Conservation (phyloP, 495 filamentous ascomycete genomes). For the Penicillium alfredii region DNA sequence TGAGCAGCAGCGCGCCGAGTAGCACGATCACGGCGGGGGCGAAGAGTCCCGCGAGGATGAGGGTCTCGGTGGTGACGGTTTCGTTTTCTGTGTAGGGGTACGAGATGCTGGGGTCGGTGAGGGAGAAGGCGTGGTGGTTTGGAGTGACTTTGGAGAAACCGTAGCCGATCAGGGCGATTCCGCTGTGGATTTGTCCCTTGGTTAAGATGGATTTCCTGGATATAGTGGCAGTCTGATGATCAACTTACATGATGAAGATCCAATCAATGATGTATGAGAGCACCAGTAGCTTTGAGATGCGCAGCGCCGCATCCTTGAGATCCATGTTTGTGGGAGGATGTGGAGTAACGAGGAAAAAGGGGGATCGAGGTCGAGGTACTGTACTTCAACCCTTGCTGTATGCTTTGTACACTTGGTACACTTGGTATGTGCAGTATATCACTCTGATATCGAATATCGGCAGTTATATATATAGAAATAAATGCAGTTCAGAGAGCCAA, state of each 20-base stretch:
- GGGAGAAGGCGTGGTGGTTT: constrained; percentile 42
- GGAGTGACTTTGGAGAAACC: constrained; percentile 35
- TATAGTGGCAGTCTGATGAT: too few species aligned
- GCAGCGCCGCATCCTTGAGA: constrained; percentile 4
- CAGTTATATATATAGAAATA: too few species aligned
- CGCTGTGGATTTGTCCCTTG: constrained; percentile 22
- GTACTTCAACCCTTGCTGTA: too few species aligned
- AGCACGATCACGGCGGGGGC: constrained; percentile 49
- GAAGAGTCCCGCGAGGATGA: constrained; percentile 46
- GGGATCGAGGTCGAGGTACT: too few species aligned
- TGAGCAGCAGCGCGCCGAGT: constrained; percentile 41
- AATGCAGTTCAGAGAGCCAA: too few species aligned
- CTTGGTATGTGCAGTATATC: too few species aligned
- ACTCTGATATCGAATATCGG: too few species aligned
- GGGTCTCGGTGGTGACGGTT: constrained; percentile 47
- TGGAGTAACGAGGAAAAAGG: constrained; percentile 16
- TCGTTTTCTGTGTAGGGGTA: constrained; percentile 49
- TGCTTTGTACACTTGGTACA: too few species aligned
- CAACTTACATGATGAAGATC: constrained; percentile 45
- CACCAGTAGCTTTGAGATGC: constrained; percentile 34
- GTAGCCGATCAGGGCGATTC: constrained; percentile 41
- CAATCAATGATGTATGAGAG: constrained; percentile 50
- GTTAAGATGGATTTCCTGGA: neutral
- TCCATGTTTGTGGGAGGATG: constrained; percentile 1
- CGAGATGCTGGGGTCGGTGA: constrained; percentile 52